Evolutionary conservation across 2,329 filamentous ascomycete genomes (phyloP), one percentile per base, ranked within the genome.

Genomic region (Talaromyces piceae): DNA sequence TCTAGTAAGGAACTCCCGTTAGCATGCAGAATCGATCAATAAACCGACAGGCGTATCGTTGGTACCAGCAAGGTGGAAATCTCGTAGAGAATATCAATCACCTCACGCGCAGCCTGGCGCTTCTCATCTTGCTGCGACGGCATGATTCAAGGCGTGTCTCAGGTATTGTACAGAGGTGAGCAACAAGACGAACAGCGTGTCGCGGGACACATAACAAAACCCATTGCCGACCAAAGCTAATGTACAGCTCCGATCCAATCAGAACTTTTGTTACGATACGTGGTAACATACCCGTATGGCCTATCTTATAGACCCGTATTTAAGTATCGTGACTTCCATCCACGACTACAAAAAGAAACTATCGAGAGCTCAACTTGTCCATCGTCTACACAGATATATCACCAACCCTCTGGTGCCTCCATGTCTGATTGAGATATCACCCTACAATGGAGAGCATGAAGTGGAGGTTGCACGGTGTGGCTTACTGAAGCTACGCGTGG

Each of bases 1-100:
- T 96, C 91, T 97, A 54, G 45, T 26, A 18, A 16, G n/a, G n/a
- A n/a, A n/a, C n/a, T 27, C n/a, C 16, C 13, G 25, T 46, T 16
- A 47, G 44, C 25, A 26, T 25, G 3, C 16, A 11, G 23, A 13
- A 7, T 22, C 45, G 2, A 26, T 26, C 16, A 13, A 11, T 25
- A n/a, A 49, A 31, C 41, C 45, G 47, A 52, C 53, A 47, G 45
- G 37, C 45, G n/a, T 20, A 5, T 2, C 30, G 5, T 28, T 58
- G 63, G 44, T 62, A 76, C 74, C 44, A 77, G 64, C 25, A 77
- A 63, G 7, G 65, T 67, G 27, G 73, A 75, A 30, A 77, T 76
- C 57, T 77, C 74, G 53, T 75, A 69, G 49, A 77, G 69, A 50
- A 77, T 75, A 58, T 76, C 73, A 49, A 76, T 73, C 44, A 76